Percentiles rank a stretch among this genome's conserved stretches.
Conservation (phyloP, 495 filamentous ascomycete species). For the Daldinia concentrica region DNA sequence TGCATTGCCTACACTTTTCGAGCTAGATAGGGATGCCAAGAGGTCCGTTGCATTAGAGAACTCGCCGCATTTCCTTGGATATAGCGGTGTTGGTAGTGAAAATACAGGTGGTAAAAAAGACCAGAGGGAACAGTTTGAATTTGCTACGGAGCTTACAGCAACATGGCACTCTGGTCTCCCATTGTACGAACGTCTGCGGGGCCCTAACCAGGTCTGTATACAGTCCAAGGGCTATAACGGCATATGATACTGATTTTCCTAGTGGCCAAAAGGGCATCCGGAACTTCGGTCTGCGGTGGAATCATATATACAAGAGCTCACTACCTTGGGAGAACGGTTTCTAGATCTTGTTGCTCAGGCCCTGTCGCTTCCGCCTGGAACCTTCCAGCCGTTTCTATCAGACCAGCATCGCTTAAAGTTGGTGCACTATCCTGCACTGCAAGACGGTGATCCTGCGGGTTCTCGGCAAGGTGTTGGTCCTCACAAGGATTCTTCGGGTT, state of each 20-base stretch:
- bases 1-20: conserved; percentile 57
- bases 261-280: conserved; percentile 30
- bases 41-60: conserved; percentile 55
- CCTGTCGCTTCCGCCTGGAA: conserved; percentile 48
- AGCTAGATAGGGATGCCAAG: conserved; percentile 51
- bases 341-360: conserved; percentile 62
- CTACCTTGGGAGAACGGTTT: conserved; percentile 57
- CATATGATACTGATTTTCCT: conserved; percentile 29
- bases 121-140: conserved; percentile 64
- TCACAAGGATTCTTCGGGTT: conserved; percentile 66
- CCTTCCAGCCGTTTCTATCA: conserved; percentile 60
- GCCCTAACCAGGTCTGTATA: conserved; percentile 59
- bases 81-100: conserved; percentile 61
- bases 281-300: conserved; percentile 43
- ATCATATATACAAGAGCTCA: conserved; percentile 60
- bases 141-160: conserved; percentile 60
- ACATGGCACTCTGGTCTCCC: conserved; percentile 49
- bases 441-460: conserved; percentile 4
- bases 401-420: conserved; percentile 66
- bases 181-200: conserved; percentile 59
- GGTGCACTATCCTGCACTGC: conserved; percentile 57
- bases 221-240: background rate
- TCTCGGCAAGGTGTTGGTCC: conserved; percentile 61
- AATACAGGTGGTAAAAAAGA: conserved; percentile 60
- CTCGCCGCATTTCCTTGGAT: conserved; percentile 64